A percentile compares a stretch with the other conserved stretches of the same genome.
Conservation (phyloP, 2,329 filamentous ascomycete genomes). For the Hymenoscyphus linearis region DNA sequence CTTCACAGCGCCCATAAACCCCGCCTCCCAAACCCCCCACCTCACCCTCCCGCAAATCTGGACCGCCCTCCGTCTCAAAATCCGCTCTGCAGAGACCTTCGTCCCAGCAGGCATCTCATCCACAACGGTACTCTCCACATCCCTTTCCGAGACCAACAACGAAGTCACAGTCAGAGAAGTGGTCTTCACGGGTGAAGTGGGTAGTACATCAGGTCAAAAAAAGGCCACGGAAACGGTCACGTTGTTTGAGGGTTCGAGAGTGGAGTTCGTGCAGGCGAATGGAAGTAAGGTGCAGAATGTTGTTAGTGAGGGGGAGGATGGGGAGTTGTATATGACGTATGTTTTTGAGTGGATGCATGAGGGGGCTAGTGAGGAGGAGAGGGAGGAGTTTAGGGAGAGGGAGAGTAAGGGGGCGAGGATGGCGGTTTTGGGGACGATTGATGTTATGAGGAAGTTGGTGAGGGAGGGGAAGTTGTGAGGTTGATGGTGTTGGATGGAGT, state of each 20-base stretch:
- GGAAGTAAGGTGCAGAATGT: not conserved
- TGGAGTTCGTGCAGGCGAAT: not conserved
- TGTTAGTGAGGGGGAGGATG: not conserved
- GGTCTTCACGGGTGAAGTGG: not conserved
- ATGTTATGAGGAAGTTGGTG: not conserved
- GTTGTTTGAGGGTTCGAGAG: not conserved
- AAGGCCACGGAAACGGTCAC: not conserved
- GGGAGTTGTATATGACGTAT: not conserved
- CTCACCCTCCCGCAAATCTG: not conserved
- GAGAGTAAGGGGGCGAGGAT: not conserved
- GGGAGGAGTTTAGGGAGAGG: not conserved
- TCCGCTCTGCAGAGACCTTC: not conserved
- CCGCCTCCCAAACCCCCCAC: not conserved
- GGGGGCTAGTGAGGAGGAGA: not conserved
- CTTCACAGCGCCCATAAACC: not conserved
- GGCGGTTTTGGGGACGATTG: not conserved
- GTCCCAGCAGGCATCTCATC: not conserved
- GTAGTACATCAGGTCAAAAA: not conserved
- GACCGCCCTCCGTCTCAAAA: not conserved
- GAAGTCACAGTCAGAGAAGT: not conserved
- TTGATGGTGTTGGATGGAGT: too few relatives aligned
- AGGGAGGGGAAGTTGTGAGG: not conserved
- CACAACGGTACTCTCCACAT: not conserved
- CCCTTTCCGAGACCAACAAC: not conserved
- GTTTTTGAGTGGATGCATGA: not conserved